Percentiles rank a stretch among this genome's conserved stretches.
Evolutionary conservation across 768 basidiomycete genomes (phyloP).

Genomic region (Xerocomus brunneocitrinus): DNA sequence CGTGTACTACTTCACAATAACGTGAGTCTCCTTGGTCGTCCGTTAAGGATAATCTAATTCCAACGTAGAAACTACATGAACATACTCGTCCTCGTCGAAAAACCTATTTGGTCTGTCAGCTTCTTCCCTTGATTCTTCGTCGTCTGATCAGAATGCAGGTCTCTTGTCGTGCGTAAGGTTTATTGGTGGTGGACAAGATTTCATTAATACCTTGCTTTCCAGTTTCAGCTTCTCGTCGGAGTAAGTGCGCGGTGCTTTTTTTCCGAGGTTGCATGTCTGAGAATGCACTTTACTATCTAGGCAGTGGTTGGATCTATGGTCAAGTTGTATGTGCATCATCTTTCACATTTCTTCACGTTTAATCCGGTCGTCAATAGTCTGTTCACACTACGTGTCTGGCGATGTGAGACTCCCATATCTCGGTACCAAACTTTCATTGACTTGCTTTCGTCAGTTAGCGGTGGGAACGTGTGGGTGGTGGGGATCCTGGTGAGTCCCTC

Average conservation of each 20-base stretch:
- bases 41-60: slow-evolving; percentile 3
- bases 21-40: slow-evolving; percentile 33
- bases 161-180: slow-evolving; percentile 40
- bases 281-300: slow-evolving; percentile 25
- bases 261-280: slow-evolving; percentile 1
- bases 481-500: slow-evolving; percentile 39
- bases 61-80: slow-evolving; percentile 38
- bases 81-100: slow-evolving; percentile 33
- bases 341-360: background rate
- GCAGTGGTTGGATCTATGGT: slow-evolving; percentile 53
- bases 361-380: slow-evolving; percentile 31
- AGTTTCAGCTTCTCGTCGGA: slow-evolving; percentile 45
- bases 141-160: slow-evolving; percentile 35
- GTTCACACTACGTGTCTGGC: slow-evolving; percentile 59
- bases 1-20: slow-evolving; percentile 51
- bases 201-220: background rate
- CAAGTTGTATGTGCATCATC: slow-evolving; percentile 40
- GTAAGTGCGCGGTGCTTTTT: slow-evolving; percentile 19
- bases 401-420: slow-evolving; percentile 40
- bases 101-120: slow-evolving; percentile 42
- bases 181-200: slow-evolving; percentile 2
- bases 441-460: slow-evolving; percentile 43
- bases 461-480: slow-evolving; percentile 45
- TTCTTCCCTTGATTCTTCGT: background rate
- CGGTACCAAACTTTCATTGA: background rate